Evolutionary conservation across 108 stramenopile species (phyloP).

Genomic region (Halocafeteria seosinensis): DNA sequence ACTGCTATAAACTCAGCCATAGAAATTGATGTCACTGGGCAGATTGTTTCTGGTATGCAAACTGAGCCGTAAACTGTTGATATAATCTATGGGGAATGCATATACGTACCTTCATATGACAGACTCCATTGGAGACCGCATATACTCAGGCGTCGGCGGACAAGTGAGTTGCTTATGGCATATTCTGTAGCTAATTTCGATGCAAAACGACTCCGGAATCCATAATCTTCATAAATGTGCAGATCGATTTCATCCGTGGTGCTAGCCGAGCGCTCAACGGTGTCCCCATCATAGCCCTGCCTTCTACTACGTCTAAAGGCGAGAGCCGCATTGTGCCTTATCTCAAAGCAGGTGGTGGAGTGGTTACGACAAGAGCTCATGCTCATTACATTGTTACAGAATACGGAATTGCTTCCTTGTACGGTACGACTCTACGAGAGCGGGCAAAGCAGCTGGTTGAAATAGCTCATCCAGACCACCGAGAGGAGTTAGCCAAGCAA

Average conservation of each 20-base stretch:
- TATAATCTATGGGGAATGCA: too few relatives aligned
- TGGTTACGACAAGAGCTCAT: slow-evolving; percentile 20
- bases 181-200: not conserved
- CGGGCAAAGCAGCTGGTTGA: slow-evolving; percentile 7
- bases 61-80: too few relatives aligned
- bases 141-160: slow-evolving; percentile 22
- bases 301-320: slow-evolving; percentile 11
- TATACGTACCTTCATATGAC: not conserved
- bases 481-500: not conserved
- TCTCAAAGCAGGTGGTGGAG: slow-evolving; percentile 15
- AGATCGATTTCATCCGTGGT: slow-evolving; percentile 19
- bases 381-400: slow-evolving; percentile 22
- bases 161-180: too few relatives aligned
- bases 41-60: slow-evolving; percentile 18
- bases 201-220: not conserved
- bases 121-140: not conserved
- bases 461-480: slow-evolving; percentile 21
- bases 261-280: slow-evolving; percentile 7
- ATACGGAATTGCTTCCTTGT: slow-evolving; percentile 14
- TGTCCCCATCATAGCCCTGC: slow-evolving; percentile 16
- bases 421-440: slow-evolving; percentile 12
- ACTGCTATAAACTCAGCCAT: slow-evolving; percentile 19
- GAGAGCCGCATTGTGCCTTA: slow-evolving; percentile 9
- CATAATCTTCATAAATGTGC: not conserved
- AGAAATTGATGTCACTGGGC: slow-evolving; percentile 19